Evolutionary conservation across 2,329 filamentous ascomycete species (phyloP).

Genomic region (Drechslerella coelobrocha): DNA sequence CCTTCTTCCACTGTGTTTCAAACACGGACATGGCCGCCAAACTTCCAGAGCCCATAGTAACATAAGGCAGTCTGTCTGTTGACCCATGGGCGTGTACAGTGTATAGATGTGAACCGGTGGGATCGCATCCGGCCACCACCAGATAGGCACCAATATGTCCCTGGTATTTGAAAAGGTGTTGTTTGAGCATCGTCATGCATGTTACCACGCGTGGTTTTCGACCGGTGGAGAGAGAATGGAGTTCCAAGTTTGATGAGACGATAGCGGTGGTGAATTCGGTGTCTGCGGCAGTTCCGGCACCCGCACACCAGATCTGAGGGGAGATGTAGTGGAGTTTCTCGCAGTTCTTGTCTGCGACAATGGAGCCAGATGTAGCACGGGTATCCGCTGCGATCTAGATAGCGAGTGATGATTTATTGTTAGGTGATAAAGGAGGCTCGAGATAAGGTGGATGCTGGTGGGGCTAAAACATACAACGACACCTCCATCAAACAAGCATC

Average conservation of each 20-base stretch:
- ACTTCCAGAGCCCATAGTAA: constrained; percentile 97
- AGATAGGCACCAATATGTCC: constrained; percentile 98
- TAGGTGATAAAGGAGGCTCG: constrained; percentile 15
- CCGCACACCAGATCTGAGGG: constrained; percentile 98
- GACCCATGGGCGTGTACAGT: constrained; percentile 98
- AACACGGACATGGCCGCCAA: constrained; percentile 98
- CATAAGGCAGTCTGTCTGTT: constrained; percentile 98
- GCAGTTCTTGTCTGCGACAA: constrained; percentile 99
- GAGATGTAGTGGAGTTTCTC: constrained; percentile 99
- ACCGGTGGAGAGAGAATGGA: constrained; percentile 93
- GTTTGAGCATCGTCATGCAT: constrained; percentile 99
- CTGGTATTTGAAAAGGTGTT: constrained; percentile 98
- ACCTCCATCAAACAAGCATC: constrained; percentile 93
- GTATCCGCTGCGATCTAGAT: constrained; percentile 95
- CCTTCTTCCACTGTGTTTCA: constrained; percentile 89
- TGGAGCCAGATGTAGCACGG: constrained; percentile 92
- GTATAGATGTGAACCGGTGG: constrained; percentile 92
- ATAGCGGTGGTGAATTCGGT: constrained; percentile 94
- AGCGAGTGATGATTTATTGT: constrained; percentile 51
- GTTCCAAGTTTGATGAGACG: constrained; percentile 97
- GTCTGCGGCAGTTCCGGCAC: constrained; percentile 91
- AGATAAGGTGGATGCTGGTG: background rate
- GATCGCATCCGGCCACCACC: constrained; percentile 94
- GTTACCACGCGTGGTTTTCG: constrained; percentile 97
- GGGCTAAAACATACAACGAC: constrained; percentile 72